A percentile compares a stretch with the other conserved stretches of the same genome.
Evolutionary conservation across 2,329 filamentous ascomycete species (phyloP).

Genomic region (Cladosporium velox): DNA sequence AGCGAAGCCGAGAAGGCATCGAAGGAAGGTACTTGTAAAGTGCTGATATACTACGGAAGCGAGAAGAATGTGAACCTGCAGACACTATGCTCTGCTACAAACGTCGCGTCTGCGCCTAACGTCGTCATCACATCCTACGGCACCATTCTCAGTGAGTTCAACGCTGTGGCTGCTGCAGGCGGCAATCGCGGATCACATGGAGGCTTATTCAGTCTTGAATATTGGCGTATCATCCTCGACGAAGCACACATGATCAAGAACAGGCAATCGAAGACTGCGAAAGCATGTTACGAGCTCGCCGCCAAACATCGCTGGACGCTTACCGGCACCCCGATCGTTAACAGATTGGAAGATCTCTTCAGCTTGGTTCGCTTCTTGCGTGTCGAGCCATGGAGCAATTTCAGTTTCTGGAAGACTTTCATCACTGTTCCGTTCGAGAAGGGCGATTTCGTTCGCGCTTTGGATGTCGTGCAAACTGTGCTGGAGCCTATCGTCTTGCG

Average conservation of each 20-base stretch:
- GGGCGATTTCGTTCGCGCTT: constrained; percentile 86
- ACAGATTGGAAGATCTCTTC: constrained; percentile 91
- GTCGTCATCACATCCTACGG: constrained; percentile 95
- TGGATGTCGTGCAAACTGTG: constrained; percentile 96
- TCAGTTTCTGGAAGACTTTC: constrained; percentile 98
- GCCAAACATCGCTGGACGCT: constrained; percentile 88
- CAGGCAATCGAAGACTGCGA: constrained; percentile 83
- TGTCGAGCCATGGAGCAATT: constrained; percentile 98
- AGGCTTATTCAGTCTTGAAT: constrained; percentile 85
- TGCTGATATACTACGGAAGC: constrained; percentile 85
- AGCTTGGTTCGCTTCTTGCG: constrained; percentile 88
- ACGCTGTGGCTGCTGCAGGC: constrained; percentile 66
- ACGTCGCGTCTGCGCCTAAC: constrained; percentile 76
- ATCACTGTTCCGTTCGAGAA: constrained; percentile 97
- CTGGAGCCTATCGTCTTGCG: constrained; percentile 93
- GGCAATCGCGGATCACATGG: constrained; percentile 65
- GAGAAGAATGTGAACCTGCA: constrained; percentile 81
- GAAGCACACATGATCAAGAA: constrained; percentile 95
- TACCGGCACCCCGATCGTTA: constrained; percentile 95
- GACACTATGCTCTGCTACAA: constrained; percentile 73
- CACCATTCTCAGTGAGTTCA: constrained; percentile 85
- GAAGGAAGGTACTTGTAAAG: constrained; percentile 76
- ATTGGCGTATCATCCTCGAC: constrained; percentile 93
- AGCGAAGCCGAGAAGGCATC: constrained; percentile 93
- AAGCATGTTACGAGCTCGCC: constrained; percentile 87